Conservation (phyloP, 345 rosid species). For the Aquilaria yunnanensis region DNA sequence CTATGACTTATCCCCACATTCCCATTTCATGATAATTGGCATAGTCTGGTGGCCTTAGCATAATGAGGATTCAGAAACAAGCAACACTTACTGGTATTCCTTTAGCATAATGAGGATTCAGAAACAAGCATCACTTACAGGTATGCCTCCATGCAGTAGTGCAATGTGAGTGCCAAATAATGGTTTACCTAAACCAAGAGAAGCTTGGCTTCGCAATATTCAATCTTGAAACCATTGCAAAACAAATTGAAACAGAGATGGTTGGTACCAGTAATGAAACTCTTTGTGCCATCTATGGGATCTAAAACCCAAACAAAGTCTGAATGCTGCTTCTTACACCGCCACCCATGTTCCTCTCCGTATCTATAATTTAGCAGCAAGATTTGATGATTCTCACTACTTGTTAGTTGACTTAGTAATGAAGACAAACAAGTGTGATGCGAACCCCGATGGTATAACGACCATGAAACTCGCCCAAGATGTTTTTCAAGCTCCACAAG, state of each 20-base stretch:
- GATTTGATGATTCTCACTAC: too few species aligned
- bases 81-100: conserved; percentile 67
- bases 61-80: neutral
- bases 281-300: conserved; percentile 97
- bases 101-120: neutral
- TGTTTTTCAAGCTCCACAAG: too few species aligned
- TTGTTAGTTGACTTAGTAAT: too few species aligned
- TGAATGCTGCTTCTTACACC: conserved; percentile 63
- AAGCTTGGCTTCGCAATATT: neutral
- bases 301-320: conserved; percentile 97
- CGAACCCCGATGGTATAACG: too few species aligned
- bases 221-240: neutral
- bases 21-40: neutral
- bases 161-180: conserved; percentile 90
- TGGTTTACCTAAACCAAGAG: conserved; percentile 67
- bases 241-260: neutral
- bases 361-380: conserved; percentile 35
- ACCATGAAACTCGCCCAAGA: too few species aligned
- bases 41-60: neutral
- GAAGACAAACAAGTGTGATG: too few species aligned
- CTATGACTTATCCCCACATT: too few species aligned
- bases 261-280: conserved; percentile 73
- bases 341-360: conserved; percentile 99
- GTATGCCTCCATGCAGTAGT: conserved; percentile 65
- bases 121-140: conserved; percentile 41